These are phyloP conservation scores for Phytopythium vexans DNA, from an alignment of 352 stramenopile genomes.

Conservation along the genomic window DNA sequence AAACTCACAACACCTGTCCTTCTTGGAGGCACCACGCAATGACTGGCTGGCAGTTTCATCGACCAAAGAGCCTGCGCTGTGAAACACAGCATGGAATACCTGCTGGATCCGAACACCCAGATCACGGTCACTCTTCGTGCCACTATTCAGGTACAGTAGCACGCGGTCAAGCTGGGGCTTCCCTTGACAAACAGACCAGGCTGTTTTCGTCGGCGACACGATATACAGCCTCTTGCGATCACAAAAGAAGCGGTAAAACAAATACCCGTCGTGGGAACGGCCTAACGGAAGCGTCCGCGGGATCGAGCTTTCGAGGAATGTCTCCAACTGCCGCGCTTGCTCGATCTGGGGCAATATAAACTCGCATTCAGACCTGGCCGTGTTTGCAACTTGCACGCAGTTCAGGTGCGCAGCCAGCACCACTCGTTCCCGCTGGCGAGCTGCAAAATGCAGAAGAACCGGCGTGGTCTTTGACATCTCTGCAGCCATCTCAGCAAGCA, in stretches of 20 bases:
- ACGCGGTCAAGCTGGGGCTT: slow-evolving; percentile 29
- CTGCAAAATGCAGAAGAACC: slow-evolving; percentile 52
- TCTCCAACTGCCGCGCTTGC: slow-evolving; percentile 49
- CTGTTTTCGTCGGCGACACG: slow-evolving; percentile 33
- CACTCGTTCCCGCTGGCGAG: slow-evolving; percentile 15
- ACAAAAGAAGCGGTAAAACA: slow-evolving; percentile 66
- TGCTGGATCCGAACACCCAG: slow-evolving; percentile 30
- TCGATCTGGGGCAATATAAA: slow-evolving; percentile 43
- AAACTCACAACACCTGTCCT: slow-evolving; percentile 30
- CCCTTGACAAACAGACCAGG: slow-evolving; percentile 36
- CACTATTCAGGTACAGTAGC: slow-evolving; percentile 52
- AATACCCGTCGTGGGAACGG: slow-evolving; percentile 44
- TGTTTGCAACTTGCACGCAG: slow-evolving; percentile 60
- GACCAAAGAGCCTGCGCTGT: slow-evolving; percentile 6
- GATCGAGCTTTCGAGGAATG: slow-evolving; percentile 57
- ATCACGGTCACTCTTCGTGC: slow-evolving; percentile 19
- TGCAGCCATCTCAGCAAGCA: slow-evolving; percentile 33
- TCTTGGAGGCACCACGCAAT: slow-evolving; percentile 4
- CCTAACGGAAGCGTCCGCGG: slow-evolving; percentile 59
- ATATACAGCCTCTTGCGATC: slow-evolving; percentile 56
- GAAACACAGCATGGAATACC: slow-evolving; percentile 40
- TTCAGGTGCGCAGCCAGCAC: slow-evolving; percentile 49
- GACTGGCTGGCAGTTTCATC: slow-evolving; percentile 8
- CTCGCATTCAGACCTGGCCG: slow-evolving; percentile 60
- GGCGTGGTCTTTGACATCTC: slow-evolving; percentile 24